phyloP scores from a whole-genome alignment of 192 early-diverging fungal genomes.

The Rhizophagus clarus region DNA sequence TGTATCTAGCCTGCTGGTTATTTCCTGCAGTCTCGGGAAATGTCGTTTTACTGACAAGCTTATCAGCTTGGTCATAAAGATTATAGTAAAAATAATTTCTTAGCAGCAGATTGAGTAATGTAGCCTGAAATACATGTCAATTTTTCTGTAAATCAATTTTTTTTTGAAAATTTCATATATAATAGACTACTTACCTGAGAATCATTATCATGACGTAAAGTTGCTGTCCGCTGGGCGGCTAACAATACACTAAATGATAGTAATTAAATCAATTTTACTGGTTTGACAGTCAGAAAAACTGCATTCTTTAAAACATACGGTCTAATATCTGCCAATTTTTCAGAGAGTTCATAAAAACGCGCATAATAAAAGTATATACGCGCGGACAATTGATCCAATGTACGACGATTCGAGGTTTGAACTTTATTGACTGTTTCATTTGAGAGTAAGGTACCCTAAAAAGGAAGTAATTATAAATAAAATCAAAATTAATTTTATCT shows the following conservation, averaged over 20 bases:
- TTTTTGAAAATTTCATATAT: neutral
- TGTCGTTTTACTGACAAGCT: constrained; percentile 87
- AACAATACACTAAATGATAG: constrained; percentile 62
- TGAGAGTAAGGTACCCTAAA: constrained; percentile 70
- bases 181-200: constrained; percentile 57
- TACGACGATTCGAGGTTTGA: constrained; percentile 78
- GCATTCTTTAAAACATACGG: constrained; percentile 52
- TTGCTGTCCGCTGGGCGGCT: constrained; percentile 87
- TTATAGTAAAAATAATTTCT: constrained; percentile 94
- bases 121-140: constrained; percentile 54
- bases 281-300: neutral
- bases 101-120: constrained; percentile 87
- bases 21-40: constrained; percentile 93
- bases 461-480: neutral
- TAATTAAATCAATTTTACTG: neutral
- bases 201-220: constrained; percentile 89
- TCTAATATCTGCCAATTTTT: constrained; percentile 72
- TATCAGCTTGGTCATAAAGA: constrained; percentile 97
- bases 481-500: neutral
- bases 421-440: constrained; percentile 65
- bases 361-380: constrained; percentile 93
- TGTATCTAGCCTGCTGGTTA: constrained; percentile 91
- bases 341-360: constrained; percentile 83
- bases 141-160: neutral
- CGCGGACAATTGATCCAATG: constrained; percentile 87